Conservation (phyloP, 2,329 filamentous ascomycete species). For the Botrytis squamosa region DNA sequence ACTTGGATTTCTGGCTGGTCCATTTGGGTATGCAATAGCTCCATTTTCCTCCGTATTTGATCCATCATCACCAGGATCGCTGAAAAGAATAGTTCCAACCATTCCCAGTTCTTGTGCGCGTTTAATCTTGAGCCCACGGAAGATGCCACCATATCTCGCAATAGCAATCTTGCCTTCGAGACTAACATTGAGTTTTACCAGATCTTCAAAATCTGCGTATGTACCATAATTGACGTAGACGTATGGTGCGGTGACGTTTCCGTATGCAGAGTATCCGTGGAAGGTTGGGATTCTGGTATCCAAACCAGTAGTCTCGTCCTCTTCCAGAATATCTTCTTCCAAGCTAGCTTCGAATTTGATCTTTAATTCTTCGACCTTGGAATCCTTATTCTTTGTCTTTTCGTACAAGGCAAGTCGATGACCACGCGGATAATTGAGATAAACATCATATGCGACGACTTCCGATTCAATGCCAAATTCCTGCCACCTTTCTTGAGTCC, state of each 20-base stretch:
- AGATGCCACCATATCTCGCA: conserved; percentile 80
- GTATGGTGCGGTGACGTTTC: conserved; percentile 84
- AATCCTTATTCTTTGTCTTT: conserved; percentile 44
- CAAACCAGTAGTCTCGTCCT: conserved; percentile 76
- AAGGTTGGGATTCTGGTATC: conserved; percentile 79
- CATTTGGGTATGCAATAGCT: conserved; percentile 74
- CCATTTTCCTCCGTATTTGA: conserved; percentile 79
- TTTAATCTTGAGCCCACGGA: conserved; percentile 90
- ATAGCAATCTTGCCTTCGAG: conserved; percentile 84
- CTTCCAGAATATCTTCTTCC: conserved; percentile 78
- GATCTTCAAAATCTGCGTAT: conserved; percentile 79
- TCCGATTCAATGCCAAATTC: conserved; percentile 65
- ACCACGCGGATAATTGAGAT: conserved; percentile 73
- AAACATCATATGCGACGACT: conserved; percentile 71
- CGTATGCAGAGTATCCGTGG: conserved; percentile 89
- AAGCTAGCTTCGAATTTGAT: conserved; percentile 79
- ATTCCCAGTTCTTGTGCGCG: conserved; percentile 88
- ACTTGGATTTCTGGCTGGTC: conserved; percentile 82
- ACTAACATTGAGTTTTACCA: conserved; percentile 70
- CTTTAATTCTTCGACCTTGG: conserved; percentile 51
- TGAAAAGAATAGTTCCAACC: conserved; percentile 81
- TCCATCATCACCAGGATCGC: conserved; percentile 86
- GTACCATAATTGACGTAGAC: conserved; percentile 93
- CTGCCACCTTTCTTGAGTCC: conserved; percentile 73
- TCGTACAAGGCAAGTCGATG: conserved; percentile 67